Base-by-base conservation (phyloP, 257 asterid genomes). In the Lithospermum erythrorhizon region DNA sequence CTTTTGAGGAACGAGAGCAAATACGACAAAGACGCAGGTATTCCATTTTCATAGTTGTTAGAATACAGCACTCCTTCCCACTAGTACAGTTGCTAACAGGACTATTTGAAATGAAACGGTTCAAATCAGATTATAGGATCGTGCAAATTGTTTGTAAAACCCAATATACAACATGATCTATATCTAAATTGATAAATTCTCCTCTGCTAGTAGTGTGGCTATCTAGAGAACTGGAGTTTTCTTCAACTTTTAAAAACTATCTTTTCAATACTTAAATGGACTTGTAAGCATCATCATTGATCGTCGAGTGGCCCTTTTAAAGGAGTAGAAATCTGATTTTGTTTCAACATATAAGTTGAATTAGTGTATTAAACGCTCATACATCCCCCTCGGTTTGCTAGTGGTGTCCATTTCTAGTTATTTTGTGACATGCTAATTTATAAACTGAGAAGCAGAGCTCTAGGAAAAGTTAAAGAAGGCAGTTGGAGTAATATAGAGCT, bases 1-100 rank as follows among this genome's bases (percentile, higher is more conserved):
- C 88, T 63, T 87, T 75, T 71, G 96, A 82, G 6, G 99, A 89
- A 65, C 85, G 94, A 69, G 94, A 89, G 68, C 80, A 87, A 62
- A 67, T 83, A 71, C 81, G 90, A 48, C 78, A 77, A 37, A 68
- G 74, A 9, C 79, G 94, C 66, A 89, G 97, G 99, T 89, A 80
- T 9, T 66, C 53, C 66, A 72, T 25, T 57, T 35, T 37, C 65
- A 59, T 52, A 19, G 65, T 57, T 35, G 68, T 55, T 14, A 16
- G 58, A 51, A 14, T 58, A n/a, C 37, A 56, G 57, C 7, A 45
- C 10, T 21, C 25, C 11, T n/a, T 17, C 45, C 6, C 48, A 57
- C 53, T 54, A 65, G 65, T 67, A 47, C 71, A 23, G 30, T 41
- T 58, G 17, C 19, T 53, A 9, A 11, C 15, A 19, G 10, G 24